A percentile compares a stretch with the other conserved stretches of the same genome.
phyloP scores from a whole-genome alignment of 768 basidiomycete species.

The Nevesoporus exiguus region DNA sequence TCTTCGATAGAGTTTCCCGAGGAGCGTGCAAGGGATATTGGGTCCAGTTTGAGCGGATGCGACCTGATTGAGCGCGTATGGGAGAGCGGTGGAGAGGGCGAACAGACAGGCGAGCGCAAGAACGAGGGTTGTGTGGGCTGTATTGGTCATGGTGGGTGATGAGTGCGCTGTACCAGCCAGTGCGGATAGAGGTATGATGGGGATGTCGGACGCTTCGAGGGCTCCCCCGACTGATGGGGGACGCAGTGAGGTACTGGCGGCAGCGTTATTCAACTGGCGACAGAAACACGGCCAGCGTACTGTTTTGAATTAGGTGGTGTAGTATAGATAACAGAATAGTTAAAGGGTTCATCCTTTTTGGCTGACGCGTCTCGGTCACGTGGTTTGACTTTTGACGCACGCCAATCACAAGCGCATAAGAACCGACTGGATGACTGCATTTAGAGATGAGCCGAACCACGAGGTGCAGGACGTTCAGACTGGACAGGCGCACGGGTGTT shows the following conservation, averaged over 20 bases:
- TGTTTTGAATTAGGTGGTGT: neutral
- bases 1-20: slow-evolving; percentile 13
- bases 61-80: neutral
- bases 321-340: neutral
- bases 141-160: slow-evolving; percentile 1
- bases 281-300: slow-evolving; percentile 15
- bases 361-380: slow-evolving; percentile 7
- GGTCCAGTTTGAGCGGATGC: neutral
- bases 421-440: no score
- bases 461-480: neutral
- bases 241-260: neutral
- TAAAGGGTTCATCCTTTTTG: neutral
- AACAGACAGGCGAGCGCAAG: slow-evolving; percentile 13
- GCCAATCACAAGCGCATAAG: no score
- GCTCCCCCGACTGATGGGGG: neutral
- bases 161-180: neutral
- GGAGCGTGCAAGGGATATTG: slow-evolving; percentile 12
- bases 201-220: neutral
- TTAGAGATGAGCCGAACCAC: neutral
- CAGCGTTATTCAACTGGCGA: neutral
- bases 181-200: neutral
- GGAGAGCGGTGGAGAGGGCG: slow-evolving; percentile 8
- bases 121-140: neutral
- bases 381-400: slow-evolving; percentile 14
- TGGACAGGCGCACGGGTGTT: neutral